Conservation (phyloP, 2,329 filamentous ascomycete species). For the Epichloe uncinata region DNA sequence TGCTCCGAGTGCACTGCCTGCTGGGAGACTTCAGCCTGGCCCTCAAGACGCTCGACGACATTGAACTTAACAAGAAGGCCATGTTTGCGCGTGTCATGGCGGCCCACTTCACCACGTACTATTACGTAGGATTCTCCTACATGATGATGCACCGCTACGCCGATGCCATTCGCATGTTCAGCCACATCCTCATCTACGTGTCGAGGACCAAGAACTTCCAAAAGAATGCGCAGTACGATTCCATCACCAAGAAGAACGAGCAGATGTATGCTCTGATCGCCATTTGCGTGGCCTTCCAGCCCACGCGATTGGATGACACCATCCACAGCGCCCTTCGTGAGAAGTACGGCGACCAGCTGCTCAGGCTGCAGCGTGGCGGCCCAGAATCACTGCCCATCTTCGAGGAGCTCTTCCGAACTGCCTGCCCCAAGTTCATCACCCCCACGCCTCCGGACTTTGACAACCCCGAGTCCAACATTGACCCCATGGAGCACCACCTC, state of each 20-base stretch:
- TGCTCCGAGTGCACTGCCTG: slow-evolving; percentile 90
- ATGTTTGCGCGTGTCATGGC: slow-evolving; percentile 99
- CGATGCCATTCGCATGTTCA: slow-evolving; percentile 99
- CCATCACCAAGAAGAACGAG: slow-evolving; percentile 99
- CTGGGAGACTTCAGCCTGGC: slow-evolving; percentile 96
- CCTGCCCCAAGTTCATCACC: slow-evolving; percentile 99
- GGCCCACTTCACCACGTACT: slow-evolving; percentile 98
- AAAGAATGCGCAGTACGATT: slow-evolving; percentile 97
- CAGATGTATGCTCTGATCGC: slow-evolving; percentile 99
- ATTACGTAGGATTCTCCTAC: slow-evolving; percentile 99
- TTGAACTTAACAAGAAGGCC: slow-evolving; percentile 99
- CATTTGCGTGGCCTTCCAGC: slow-evolving; percentile 97
- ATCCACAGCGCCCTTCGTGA: slow-evolving; percentile 96
- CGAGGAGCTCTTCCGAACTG: slow-evolving; percentile 91
- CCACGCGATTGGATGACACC: slow-evolving; percentile 92
- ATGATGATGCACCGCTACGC: slow-evolving; percentile 99
- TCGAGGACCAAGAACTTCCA: slow-evolving; percentile 99
- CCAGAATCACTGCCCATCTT: slow-evolving; percentile 92
- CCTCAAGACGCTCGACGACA: slow-evolving; percentile 96
- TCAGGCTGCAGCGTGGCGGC: slow-evolving; percentile 89
- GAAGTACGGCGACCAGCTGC: slow-evolving; percentile 98
- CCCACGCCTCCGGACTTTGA: slow-evolving; percentile 96
- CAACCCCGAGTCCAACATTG: slow-evolving; percentile 87
- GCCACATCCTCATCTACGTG: slow-evolving; percentile 98
- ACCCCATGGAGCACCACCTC: slow-evolving; percentile 94